These are phyloP conservation scores for Chrysochromulina tobinii DNA, from an alignment of 78 protist genomes.

Conservation along the genomic window DNA sequence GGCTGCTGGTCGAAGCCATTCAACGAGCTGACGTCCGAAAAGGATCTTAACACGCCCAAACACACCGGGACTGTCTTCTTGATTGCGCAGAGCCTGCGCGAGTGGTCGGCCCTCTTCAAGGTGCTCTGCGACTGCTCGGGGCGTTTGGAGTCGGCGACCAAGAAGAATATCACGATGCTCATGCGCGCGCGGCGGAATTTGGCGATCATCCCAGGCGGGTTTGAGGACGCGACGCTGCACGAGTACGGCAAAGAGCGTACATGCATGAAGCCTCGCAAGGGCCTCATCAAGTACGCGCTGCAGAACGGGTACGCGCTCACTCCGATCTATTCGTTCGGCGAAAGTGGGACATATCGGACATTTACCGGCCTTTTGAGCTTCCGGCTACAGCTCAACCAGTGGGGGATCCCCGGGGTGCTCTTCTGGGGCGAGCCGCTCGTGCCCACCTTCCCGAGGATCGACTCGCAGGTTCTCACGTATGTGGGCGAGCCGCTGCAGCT, in stretches of 20 bases:
- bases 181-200: not conserved
- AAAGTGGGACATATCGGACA: not conserved
- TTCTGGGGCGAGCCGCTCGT: not conserved
- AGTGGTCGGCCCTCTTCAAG: not conserved
- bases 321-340: not conserved
- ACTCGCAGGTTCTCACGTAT: not conserved
- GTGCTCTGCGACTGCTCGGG: not conserved
- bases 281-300: not conserved
- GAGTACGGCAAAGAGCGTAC: not conserved
- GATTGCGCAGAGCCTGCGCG: not conserved
- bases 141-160: not conserved
- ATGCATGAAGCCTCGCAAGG: not conserved
- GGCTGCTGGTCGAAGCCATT: not conserved
- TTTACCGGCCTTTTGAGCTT: not conserved
- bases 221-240: not conserved
- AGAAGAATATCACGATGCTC: not conserved
- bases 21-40: not conserved
- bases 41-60: not conserved
- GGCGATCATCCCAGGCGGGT: constrained; percentile 1
- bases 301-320: not conserved
- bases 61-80: not conserved
- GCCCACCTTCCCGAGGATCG: not conserved
- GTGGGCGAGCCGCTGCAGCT: not conserved
- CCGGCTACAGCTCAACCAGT: not conserved
- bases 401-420: not conserved